These are phyloP conservation scores for Saccharomycopsis sp. DNA, from an alignment of 805 yeast species.

Conservation along the genomic window DNA sequence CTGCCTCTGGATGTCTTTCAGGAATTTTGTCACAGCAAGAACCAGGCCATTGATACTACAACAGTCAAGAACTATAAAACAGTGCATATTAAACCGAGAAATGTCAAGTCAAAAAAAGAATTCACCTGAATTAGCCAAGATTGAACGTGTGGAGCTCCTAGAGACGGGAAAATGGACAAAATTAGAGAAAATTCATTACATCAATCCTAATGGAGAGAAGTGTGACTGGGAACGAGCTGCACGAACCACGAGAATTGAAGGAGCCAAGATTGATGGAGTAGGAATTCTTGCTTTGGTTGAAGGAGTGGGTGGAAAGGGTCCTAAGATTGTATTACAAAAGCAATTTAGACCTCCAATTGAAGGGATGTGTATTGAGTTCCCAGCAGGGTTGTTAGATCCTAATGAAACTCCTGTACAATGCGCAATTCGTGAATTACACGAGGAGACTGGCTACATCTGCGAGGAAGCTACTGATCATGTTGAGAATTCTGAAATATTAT, in stretches of 20 bases:
- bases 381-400: conserved; percentile 92
- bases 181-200: conserved; percentile 57
- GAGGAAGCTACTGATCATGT: conserved; percentile 32
- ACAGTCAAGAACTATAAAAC: not conserved
- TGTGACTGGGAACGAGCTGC: conserved; percentile 92
- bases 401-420: conserved; percentile 70
- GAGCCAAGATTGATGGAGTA: conserved; percentile 78
- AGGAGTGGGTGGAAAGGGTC: conserved; percentile 33
- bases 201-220: conserved; percentile 60
- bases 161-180: conserved; percentile 56
- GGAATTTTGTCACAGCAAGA: not conserved
- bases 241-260: conserved; percentile 62
- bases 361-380: conserved; percentile 86
- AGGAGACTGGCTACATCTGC: conserved; percentile 91
- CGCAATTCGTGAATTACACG: conserved; percentile 81
- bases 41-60: not conserved
- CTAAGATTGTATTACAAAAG: conserved; percentile 60
- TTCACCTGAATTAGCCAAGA: conserved; percentile 32
- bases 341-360: conserved; percentile 92
- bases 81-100: not conserved
- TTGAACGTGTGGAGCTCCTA: conserved; percentile 28
- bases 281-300: conserved; percentile 72
- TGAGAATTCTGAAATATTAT: conserved; percentile 42
- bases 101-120: conserved; percentile 24
- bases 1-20: not conserved